A percentile compares a stretch with the other conserved stretches of the same genome.
These are phyloP conservation scores for Dothideomycetes sp. DNA, from an alignment of 2,329 filamentous ascomycete species.

Conservation along the genomic window DNA sequence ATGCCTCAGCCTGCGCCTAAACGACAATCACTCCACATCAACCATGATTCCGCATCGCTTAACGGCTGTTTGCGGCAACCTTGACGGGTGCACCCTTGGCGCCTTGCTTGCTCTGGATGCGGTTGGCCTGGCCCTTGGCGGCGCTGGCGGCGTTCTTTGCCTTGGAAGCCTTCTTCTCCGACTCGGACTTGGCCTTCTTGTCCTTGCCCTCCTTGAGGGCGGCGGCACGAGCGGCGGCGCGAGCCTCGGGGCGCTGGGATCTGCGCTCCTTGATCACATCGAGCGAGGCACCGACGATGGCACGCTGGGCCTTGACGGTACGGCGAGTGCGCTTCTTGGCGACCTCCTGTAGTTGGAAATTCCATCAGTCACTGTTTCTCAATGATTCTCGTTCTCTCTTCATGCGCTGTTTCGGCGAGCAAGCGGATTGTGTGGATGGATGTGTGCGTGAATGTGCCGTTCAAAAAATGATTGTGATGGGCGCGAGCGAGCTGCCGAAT, in stretches of 20 bases:
- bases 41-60: constrained; percentile 5
- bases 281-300: constrained; percentile 96
- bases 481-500: neutral
- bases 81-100: constrained; percentile 64
- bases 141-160: constrained; percentile 74
- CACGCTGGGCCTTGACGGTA: constrained; percentile 97
- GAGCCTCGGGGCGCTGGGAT: constrained; percentile 86
- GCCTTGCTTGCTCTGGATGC: constrained; percentile 93
- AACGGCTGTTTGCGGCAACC: constrained; percentile 14
- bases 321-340: constrained; percentile 99
- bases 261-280: constrained; percentile 99
- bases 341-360: constrained; percentile 64
- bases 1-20: constrained; percentile 16
- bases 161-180: constrained; percentile 98
- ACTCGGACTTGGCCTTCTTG: constrained; percentile 83
- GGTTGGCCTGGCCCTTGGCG: constrained; percentile 66
- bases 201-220: constrained; percentile 98
- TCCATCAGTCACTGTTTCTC: constrained; percentile 12
- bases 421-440: neutral
- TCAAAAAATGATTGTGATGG: too few species aligned
- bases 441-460: neutral
- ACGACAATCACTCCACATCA: constrained; percentile 14
- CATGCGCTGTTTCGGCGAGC: too few species aligned
- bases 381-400: neutral
- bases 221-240: constrained; percentile 75